These are phyloP conservation scores for Magnolia kwangsiensis DNA, from an alignment of 164 flowering plant species.

Conservation along the genomic window DNA sequence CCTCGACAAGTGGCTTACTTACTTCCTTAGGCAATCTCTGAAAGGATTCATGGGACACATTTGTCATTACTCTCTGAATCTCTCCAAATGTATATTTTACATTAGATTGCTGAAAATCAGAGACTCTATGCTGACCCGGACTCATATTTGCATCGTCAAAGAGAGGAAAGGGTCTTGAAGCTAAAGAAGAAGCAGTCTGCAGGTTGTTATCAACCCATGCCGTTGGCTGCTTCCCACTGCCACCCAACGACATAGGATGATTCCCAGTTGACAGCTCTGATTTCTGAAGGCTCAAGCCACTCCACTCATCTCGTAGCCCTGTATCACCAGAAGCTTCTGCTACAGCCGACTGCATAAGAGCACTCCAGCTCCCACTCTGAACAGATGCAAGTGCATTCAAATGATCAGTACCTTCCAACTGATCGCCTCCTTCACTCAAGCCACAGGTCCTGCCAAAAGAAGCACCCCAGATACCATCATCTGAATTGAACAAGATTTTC, in stretches of 20 bases:
- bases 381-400: constrained; percentile 44
- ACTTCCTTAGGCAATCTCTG: background rate
- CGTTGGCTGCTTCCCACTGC: constrained; percentile 39
- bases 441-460: constrained; percentile 30
- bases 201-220: constrained; percentile 41
- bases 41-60: background rate
- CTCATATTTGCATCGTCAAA: constrained; percentile 31
- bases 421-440: constrained; percentile 31
- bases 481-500: constrained; percentile 57
- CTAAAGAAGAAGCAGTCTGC: constrained; percentile 41
- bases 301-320: constrained; percentile 75
- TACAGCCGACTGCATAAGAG: constrained; percentile 94
- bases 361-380: constrained; percentile 92
- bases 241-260: constrained; percentile 29
- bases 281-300: constrained; percentile 68
- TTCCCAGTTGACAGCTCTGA: constrained; percentile 47
- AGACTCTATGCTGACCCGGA: constrained; percentile 23
- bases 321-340: constrained; percentile 78
- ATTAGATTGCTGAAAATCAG: constrained; percentile 34
- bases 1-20: constrained; percentile 27
- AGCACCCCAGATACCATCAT: constrained; percentile 57
- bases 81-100: constrained; percentile 3
- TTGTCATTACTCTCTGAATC: constrained; percentile 1
- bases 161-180: constrained; percentile 32
- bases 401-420: constrained; percentile 34